phyloP scores from a whole-genome alignment of 768 basidiomycete species.

The Pleurotus sapidus region DNA sequence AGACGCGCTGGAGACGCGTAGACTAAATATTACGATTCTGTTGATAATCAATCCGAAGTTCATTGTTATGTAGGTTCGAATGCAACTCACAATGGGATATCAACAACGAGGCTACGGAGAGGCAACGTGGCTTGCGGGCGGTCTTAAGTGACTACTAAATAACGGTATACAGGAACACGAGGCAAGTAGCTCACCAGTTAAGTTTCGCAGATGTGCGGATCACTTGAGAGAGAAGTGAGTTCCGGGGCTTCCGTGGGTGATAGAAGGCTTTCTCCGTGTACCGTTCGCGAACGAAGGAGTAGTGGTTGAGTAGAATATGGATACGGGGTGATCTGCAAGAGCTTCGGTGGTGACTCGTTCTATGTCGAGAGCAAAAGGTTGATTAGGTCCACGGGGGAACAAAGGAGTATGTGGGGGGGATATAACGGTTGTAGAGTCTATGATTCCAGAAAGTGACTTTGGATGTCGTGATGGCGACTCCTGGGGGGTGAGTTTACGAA shows the following conservation, averaged over 20 bases:
- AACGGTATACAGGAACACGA: constrained; percentile 3
- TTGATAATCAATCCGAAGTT: constrained; percentile 5
- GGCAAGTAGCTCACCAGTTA: background rate
- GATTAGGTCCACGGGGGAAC: background rate
- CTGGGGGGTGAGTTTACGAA: constrained; percentile 2
- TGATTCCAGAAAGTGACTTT: constrained; percentile 6
- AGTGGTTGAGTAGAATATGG: background rate
- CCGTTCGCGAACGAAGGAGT: background rate
- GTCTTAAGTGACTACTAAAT: background rate
- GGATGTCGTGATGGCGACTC: constrained; percentile 7
- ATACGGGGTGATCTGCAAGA: background rate
- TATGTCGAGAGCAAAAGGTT: background rate
- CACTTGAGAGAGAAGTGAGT: background rate
- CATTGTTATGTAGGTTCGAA: background rate
- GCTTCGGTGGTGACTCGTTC: constrained; percentile 2
- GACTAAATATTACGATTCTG: constrained; percentile 3
- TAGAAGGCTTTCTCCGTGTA: constrained; percentile 4
- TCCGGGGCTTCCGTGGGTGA: background rate
- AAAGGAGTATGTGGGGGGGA: background rate
- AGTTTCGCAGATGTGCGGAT: background rate
- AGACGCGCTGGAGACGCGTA: background rate
- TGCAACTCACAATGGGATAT: constrained; percentile 3
- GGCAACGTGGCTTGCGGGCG: constrained; percentile 1
- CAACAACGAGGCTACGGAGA: constrained; percentile 5
- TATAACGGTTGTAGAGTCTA: background rate